phyloP scores from a whole-genome alignment of 169 alveolate genomes.

The Perkinsus olseni region DNA sequence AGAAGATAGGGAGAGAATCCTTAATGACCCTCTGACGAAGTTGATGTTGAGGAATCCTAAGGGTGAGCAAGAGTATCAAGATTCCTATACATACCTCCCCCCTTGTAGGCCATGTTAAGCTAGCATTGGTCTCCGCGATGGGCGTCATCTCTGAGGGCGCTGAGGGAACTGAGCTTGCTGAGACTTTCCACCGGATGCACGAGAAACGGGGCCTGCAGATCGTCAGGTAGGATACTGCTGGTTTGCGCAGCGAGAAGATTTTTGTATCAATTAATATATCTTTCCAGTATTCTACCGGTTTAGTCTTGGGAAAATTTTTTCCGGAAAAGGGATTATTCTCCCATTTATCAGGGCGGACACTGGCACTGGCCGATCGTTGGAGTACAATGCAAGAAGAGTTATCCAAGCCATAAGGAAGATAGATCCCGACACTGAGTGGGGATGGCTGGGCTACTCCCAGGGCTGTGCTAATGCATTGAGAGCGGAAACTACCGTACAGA shows the following conservation, averaged over 20 bases:
- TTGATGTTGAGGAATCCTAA: constrained; percentile 1
- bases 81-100: background rate
- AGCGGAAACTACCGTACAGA: constrained; percentile 2
- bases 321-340: too few species aligned
- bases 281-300: too few species aligned
- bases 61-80: background rate
- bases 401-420: background rate
- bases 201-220: background rate
- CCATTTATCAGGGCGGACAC: background rate
- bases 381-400: constrained; percentile 3
- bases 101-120: background rate
- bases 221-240: background rate
- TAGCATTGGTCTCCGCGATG: constrained; percentile 3
- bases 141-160: constrained; percentile 13
- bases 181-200: background rate
- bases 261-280: too few species aligned
- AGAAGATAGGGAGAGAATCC: background rate
- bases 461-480: constrained; percentile 2
- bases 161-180: background rate
- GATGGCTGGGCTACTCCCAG: constrained; percentile 9
- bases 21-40: background rate
- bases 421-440: background rate
- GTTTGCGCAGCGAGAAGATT: background rate
- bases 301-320: too few species aligned
- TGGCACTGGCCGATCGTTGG: background rate